Evolutionary conservation across 352 stramenopile species (phyloP).

Genomic region (Halophytophthora polymorphica): DNA sequence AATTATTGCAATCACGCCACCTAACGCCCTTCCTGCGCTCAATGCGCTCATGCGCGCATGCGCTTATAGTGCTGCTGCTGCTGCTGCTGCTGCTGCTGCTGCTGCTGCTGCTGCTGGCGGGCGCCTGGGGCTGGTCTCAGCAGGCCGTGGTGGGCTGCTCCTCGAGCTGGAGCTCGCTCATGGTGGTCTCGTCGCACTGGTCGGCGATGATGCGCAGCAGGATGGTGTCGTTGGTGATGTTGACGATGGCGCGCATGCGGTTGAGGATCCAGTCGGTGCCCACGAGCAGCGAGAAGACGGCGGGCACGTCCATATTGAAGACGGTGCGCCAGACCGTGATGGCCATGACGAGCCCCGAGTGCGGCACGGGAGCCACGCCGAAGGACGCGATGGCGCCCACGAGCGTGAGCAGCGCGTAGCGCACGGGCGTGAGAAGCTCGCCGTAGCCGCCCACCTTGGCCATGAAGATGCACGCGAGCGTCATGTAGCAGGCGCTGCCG

Average conservation of each 20-base stretch:
- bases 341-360: constrained; percentile 70
- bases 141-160: constrained; percentile 8
- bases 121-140: no score
- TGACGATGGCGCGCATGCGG: constrained; percentile 66
- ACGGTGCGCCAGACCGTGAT: constrained; percentile 79
- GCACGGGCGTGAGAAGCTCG: constrained; percentile 40
- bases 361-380: constrained; percentile 63
- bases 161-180: constrained; percentile 21
- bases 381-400: constrained; percentile 66
- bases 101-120: no score
- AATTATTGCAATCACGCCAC: no score
- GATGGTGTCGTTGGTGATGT: constrained; percentile 82
- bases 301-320: constrained; percentile 49
- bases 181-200: constrained; percentile 58
- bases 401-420: constrained; percentile 53
- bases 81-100: no score
- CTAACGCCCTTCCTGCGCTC: no score
- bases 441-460: constrained; percentile 53
- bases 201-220: constrained; percentile 68
- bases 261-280: constrained; percentile 72
- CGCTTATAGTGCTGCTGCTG: no score
- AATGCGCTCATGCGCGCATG: no score
- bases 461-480: constrained; percentile 71
- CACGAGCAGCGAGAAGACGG: constrained; percentile 64
- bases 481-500: constrained; percentile 72